Percentiles rank a stretch among this genome's conserved stretches.
These are phyloP conservation scores for Tricharina praecox DNA, from an alignment of 495 filamentous ascomycete species.

Conservation along the genomic window DNA sequence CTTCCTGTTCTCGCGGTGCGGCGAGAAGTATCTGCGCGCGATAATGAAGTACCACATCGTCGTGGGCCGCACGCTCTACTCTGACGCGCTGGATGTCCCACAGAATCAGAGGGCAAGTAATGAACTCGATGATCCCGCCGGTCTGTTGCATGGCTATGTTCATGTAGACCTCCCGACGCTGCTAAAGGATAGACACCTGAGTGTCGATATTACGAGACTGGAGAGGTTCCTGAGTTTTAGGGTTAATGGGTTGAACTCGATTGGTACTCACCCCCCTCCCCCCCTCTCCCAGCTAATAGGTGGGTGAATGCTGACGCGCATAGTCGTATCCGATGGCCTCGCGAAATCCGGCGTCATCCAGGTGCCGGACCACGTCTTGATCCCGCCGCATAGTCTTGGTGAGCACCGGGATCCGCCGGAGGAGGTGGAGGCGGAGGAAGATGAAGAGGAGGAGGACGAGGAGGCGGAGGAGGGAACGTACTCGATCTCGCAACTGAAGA, in stretches of 20 bases:
- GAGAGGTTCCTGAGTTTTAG: slow-evolving; percentile 45
- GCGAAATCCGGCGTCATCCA: slow-evolving; percentile 63
- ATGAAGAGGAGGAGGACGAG: slow-evolving; percentile 29
- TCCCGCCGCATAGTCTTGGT: slow-evolving; percentile 41
- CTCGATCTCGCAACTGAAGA: background rate
- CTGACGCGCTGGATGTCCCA: slow-evolving; percentile 46
- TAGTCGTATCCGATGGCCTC: slow-evolving; percentile 48
- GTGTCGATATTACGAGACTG: slow-evolving; percentile 49
- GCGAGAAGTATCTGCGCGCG: slow-evolving; percentile 51
- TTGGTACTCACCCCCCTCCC: slow-evolving; percentile 6
- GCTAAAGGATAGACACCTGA: slow-evolving; percentile 40
- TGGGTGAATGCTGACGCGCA: slow-evolving; percentile 23
- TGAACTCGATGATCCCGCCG: slow-evolving; percentile 7
- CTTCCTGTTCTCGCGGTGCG: slow-evolving; percentile 59
- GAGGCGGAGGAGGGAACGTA: slow-evolving; percentile 31
- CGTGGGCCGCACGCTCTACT: slow-evolving; percentile 58
- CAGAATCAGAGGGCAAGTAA: background rate
- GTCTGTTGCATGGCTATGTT: slow-evolving; percentile 10
- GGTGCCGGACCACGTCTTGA: slow-evolving; percentile 48
- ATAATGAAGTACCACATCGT: slow-evolving; percentile 67
- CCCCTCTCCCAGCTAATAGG: background rate
- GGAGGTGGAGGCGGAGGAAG: slow-evolving; percentile 16
- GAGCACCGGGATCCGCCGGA: slow-evolving; percentile 29
- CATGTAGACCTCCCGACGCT: slow-evolving; percentile 54
- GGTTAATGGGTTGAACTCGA: slow-evolving; percentile 44